phyloP scores from a whole-genome alignment of 179 eudicot species.

The Vitellaria paradoxa region DNA sequence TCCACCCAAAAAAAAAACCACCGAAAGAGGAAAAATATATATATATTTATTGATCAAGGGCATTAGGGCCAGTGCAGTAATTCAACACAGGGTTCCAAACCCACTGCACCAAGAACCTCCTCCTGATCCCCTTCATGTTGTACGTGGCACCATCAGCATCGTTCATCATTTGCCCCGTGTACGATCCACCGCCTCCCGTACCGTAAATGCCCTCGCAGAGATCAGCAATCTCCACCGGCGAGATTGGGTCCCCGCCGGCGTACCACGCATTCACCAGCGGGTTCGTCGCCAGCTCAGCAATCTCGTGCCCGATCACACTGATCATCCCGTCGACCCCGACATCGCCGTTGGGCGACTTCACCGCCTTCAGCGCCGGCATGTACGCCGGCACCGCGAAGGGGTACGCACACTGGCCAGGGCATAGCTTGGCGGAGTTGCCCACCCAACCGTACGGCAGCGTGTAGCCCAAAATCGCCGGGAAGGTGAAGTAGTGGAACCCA shows the following conservation, averaged over 20 bases:
- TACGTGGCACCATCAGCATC: constrained; percentile 75
- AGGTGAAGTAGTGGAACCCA: constrained; percentile 90
- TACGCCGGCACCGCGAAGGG: constrained; percentile 69
- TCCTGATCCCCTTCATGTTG: constrained; percentile 66
- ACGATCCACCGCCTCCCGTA: constrained; percentile 86
- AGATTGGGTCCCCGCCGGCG: constrained; percentile 73
- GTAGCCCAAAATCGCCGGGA: constrained; percentile 84
- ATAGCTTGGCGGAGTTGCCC: constrained; percentile 59
- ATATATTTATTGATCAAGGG: constrained; percentile 46
- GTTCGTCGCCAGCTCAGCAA: constrained; percentile 74
- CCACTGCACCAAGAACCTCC: constrained; percentile 86
- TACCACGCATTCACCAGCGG: constrained; percentile 91
- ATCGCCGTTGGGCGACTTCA: constrained; percentile 68
- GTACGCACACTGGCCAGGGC: constrained; percentile 80
- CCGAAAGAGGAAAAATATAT: constrained; percentile 25
- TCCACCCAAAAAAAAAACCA: neutral
- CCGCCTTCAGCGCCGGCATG: constrained; percentile 60
- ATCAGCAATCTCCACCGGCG: constrained; percentile 85
- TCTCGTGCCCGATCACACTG: constrained; percentile 78
- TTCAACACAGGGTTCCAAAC: constrained; percentile 64
- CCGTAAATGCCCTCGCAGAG: constrained; percentile 92
- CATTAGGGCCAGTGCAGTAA: constrained; percentile 88
- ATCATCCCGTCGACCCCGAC: constrained; percentile 81
- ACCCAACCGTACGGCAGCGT: constrained; percentile 92
- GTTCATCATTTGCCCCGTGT: constrained; percentile 70